Conservation (phyloP, 805 yeast genomes). For the Hemisphaericaspora nanyangensis region DNA sequence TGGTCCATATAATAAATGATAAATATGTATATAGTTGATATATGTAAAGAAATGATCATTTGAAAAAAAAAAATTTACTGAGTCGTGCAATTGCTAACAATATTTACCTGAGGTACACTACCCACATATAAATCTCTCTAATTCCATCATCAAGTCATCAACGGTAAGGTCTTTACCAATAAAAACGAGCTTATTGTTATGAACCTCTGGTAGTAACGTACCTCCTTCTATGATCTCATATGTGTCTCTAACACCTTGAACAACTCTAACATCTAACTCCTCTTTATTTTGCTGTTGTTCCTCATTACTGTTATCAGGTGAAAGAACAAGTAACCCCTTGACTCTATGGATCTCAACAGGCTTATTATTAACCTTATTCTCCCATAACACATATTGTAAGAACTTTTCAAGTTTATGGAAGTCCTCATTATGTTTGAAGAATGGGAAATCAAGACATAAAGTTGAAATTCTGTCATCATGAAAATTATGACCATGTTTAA, state of each 20-base stretch:
- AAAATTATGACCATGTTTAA: conserved; percentile 14
- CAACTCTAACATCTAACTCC: conserved; percentile 44
- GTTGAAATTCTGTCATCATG: conserved; percentile 41
- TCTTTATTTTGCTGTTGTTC: conserved; percentile 19
- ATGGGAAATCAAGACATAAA: conserved; percentile 40
- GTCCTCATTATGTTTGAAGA: conserved; percentile 31
- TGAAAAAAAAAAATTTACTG: not conserved
- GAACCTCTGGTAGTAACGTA: conserved; percentile 30
- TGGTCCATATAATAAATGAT: no score
- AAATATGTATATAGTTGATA: no score
- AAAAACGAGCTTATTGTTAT: conserved; percentile 58
- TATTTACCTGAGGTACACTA: not conserved
- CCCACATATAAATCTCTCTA: conserved; percentile 13
- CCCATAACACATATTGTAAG: conserved; percentile 79
- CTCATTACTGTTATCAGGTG: conserved; percentile 9
- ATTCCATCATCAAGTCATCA: conserved; percentile 30
- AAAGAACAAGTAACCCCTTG: conserved; percentile 64
- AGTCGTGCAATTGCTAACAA: not conserved
- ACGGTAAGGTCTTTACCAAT: conserved; percentile 64
- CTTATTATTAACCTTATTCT: conserved; percentile 37
- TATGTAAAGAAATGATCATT: no score
- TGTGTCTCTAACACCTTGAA: conserved; percentile 92
- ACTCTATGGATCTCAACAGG: conserved; percentile 71
- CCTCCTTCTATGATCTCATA: conserved; percentile 67
- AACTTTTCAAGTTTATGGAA: conserved; percentile 53